Conservation (phyloP, 1,139 yeast genomes). For the Magnusiomyces tetraspermus region DNA sequence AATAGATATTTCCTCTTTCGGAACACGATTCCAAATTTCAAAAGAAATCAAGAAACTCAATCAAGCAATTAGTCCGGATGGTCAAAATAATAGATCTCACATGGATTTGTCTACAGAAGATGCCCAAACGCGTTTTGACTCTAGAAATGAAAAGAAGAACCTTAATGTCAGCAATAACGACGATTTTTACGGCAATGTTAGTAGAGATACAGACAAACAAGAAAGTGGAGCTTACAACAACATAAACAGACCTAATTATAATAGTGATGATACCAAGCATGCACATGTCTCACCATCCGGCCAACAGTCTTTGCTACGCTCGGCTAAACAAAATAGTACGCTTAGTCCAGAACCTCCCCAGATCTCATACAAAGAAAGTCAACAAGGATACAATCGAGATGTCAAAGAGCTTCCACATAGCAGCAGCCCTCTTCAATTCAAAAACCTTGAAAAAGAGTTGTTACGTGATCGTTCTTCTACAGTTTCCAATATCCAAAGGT, state of each 20-base stretch:
- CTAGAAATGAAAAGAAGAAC: not conserved
- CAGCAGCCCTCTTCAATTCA: not conserved
- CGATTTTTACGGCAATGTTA: not conserved
- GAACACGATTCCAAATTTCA: slow-evolving; percentile 85
- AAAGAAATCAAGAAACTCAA: slow-evolving; percentile 72
- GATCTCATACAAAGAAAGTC: slow-evolving; percentile 2
- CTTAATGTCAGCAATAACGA: not conserved
- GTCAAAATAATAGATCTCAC: not conserved
- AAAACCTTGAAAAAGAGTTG: slow-evolving; percentile 16
- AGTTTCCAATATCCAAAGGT: not conserved
- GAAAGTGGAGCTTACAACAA: not conserved
- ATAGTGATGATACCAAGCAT: not conserved
- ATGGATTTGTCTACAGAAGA: not conserved
- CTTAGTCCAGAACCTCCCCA: slow-evolving; percentile 4
- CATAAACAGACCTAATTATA: not conserved
- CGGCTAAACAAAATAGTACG: slow-evolving; percentile 2
- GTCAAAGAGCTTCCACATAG: slow-evolving; percentile 1
- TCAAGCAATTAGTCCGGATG: slow-evolving; percentile 14
- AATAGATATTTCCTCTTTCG: slow-evolving; percentile 83
- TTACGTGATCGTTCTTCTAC: slow-evolving; percentile 26
- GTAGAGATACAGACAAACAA: not conserved
- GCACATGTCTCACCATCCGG: slow-evolving; percentile 11
- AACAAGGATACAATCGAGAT: slow-evolving; percentile 3
- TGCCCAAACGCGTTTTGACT: slow-evolving; percentile 10
- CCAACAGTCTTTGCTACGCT: slow-evolving; percentile 12